Evolutionary conservation across 805 yeast species (phyloP), one percentile per base, ranked within the genome.

Genomic region (Yarrowia alimentaria): DNA sequence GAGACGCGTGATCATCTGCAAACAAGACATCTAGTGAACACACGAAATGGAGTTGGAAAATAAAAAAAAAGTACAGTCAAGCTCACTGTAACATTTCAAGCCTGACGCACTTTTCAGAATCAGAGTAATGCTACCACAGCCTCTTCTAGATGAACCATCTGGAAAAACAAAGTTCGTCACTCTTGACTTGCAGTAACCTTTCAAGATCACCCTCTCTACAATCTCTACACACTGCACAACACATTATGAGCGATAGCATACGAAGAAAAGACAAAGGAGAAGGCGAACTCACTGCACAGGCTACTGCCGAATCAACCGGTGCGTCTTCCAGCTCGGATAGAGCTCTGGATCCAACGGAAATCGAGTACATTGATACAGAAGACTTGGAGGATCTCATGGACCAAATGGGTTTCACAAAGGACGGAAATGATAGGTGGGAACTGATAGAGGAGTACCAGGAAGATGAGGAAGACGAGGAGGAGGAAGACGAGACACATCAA

Each of bases 381-480:
- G 47, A 40, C 13, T 19, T 40, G 25, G 47, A 40, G 13, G 13
- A 40, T 14, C 24, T 40, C 47, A 40, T 40, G 47, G 47, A 28
- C 47, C 32, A 40, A n/a, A 26, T 40, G 32, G 47, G 47, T 3
- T 40, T 40, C 6, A 19, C 13, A 7, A 40, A 28, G 17, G 47
- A 28, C 12, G 47, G 33, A 14, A 18, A 28, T 13, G 33, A 28
- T 9, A 26, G 33, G 6, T 40, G 47, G 47, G 47, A 40, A 12
- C 33, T 40, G 6, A 33, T 40, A 24, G 47, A 28, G 11, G 24
- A 26, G 19, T 22, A 38, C 8, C 32, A 38, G n/a, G 33, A 28
- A 5, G 33, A 40, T 1, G 47, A 40, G 19, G 25, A 24, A 33
- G 22, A 22, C 3, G 14, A 16, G 3, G 42, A 22, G 2, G 42